Percentiles rank a stretch among this genome's conserved stretches.
These are phyloP conservation scores for Elaeagnus macrophylla DNA, from an alignment of 306 rosid genomes.

Conservation along the genomic window DNA sequence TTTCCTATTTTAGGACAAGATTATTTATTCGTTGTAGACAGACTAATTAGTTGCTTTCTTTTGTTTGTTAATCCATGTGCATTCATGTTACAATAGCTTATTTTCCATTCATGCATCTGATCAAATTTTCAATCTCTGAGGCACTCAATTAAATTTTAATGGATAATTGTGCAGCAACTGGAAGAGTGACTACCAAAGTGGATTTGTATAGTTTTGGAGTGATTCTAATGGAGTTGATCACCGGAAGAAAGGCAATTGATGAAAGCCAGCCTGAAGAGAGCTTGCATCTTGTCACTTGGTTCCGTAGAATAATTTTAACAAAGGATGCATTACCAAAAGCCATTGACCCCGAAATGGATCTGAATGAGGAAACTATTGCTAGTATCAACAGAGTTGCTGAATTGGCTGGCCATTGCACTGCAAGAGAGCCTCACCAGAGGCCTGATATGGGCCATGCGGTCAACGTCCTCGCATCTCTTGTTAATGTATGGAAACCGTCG, in stretches of 20 bases:
- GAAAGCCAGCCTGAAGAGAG: slow-evolving; percentile 76
- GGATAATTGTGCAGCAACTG: no score
- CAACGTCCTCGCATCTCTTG: slow-evolving; percentile 41
- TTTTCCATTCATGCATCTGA: no score
- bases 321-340: slow-evolving; percentile 54
- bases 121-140: no score
- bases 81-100: no score
- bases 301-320: slow-evolving; percentile 55
- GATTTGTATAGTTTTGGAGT: no score
- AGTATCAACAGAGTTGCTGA: slow-evolving; percentile 45
- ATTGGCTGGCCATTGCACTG: slow-evolving; percentile 81
- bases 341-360: slow-evolving; percentile 48
- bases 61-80: no score
- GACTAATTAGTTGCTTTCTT: no score
- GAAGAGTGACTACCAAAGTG: no score
- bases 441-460: slow-evolving; percentile 86
- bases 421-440: slow-evolving; percentile 62
- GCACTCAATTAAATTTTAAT: no score
- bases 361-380: slow-evolving; percentile 36
- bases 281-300: slow-evolving; percentile 70
- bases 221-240: slow-evolving; percentile 50
- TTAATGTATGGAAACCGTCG: slow-evolving; percentile 62
- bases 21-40: no score
- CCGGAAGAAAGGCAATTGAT: slow-evolving; percentile 67
- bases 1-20: no score